phyloP scores from a whole-genome alignment of 139 green algal species.

The Axilococcus clingmanii region DNA sequence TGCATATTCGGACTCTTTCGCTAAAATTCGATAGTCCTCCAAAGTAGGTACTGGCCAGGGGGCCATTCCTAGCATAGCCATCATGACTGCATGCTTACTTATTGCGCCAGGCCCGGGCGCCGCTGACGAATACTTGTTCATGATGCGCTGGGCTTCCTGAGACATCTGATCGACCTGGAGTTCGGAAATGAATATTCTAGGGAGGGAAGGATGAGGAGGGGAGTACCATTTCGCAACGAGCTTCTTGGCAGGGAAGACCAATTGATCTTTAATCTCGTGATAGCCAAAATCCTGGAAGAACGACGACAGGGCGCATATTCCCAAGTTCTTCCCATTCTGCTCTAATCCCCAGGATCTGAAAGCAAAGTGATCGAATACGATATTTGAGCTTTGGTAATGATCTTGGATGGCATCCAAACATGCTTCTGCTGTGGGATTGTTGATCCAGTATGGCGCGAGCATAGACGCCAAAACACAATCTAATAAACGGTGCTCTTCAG shows the following conservation, averaged over 20 bases:
- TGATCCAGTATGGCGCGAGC: conserved; percentile 27
- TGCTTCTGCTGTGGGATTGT: conserved; percentile 16
- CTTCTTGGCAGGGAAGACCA: conserved; percentile 30
- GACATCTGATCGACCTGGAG: conserved; percentile 47
- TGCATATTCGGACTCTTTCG: conserved; percentile 52
- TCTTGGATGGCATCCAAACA: conserved; percentile 8
- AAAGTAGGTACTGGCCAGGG: conserved; percentile 36
- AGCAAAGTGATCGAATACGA: conserved; percentile 31
- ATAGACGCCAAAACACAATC: conserved; percentile 16
- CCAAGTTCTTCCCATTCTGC: conserved; percentile 1
- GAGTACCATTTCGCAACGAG: conserved; percentile 15
- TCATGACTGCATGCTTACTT: conserved; percentile 4
- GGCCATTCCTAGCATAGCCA: conserved; percentile 13
- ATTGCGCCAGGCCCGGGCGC: conserved; percentile 8
- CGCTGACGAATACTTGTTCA: conserved; percentile 43
- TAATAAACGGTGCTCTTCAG: too few species aligned
- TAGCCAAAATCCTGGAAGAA: conserved; percentile 33
- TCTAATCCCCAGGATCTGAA: conserved; percentile 30
- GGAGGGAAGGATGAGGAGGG: conserved; percentile 17
- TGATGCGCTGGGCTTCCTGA: conserved; percentile 46
- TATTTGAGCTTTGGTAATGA: not conserved
- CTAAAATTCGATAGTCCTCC: conserved; percentile 32
- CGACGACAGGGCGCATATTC: conserved; percentile 16
- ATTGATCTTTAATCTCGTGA: conserved; percentile 6
- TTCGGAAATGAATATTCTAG: conserved; percentile 34